These are phyloP conservation scores for Bipolaris oryzae DNA, from an alignment of 2,329 filamentous ascomycete genomes.

Conservation along the genomic window DNA sequence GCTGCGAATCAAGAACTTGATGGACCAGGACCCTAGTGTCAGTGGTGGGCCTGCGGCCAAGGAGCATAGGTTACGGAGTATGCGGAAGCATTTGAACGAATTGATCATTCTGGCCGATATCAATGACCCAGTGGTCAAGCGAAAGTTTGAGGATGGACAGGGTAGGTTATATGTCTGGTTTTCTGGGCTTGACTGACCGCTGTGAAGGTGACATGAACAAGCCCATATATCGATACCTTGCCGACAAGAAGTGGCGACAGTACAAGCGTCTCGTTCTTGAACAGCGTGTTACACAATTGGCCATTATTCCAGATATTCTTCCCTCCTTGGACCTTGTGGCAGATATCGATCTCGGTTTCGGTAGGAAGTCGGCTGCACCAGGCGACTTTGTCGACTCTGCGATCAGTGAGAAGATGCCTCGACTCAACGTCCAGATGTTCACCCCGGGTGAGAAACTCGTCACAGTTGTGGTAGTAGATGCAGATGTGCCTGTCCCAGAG, in stretches of 20 bases:
- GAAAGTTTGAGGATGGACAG: slow-evolving; percentile 87
- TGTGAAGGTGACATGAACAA: slow-evolving; percentile 86
- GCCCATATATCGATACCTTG: slow-evolving; percentile 91
- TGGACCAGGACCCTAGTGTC: slow-evolving; percentile 62
- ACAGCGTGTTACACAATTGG: slow-evolving; percentile 86
- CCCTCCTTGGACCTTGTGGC: slow-evolving; percentile 77
- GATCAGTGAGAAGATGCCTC: slow-evolving; percentile 74
- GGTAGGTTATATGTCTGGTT: slow-evolving; percentile 61
- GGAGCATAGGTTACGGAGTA: slow-evolving; percentile 68
- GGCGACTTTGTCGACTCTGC: slow-evolving; percentile 79
- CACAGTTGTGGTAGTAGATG: slow-evolving; percentile 83
- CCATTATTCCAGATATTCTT: slow-evolving; percentile 86
- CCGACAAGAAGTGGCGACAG: slow-evolving; percentile 83
- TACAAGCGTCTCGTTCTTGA: slow-evolving; percentile 79
- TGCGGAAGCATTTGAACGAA: slow-evolving; percentile 74
- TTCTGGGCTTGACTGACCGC: slow-evolving; percentile 15
- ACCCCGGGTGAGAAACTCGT: slow-evolving; percentile 80
- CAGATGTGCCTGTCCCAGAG: slow-evolving; percentile 83
- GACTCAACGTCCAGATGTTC: slow-evolving; percentile 84
- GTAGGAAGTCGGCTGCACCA: slow-evolving; percentile 69
- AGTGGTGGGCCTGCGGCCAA: slow-evolving; percentile 69
- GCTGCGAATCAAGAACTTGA: slow-evolving; percentile 70
- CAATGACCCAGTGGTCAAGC: slow-evolving; percentile 93
- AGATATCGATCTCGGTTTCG: slow-evolving; percentile 84
- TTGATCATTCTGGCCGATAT: slow-evolving; percentile 91